phyloP scores from a whole-genome alignment of 805 yeast species.

The Soucietia sequanensis region DNA sequence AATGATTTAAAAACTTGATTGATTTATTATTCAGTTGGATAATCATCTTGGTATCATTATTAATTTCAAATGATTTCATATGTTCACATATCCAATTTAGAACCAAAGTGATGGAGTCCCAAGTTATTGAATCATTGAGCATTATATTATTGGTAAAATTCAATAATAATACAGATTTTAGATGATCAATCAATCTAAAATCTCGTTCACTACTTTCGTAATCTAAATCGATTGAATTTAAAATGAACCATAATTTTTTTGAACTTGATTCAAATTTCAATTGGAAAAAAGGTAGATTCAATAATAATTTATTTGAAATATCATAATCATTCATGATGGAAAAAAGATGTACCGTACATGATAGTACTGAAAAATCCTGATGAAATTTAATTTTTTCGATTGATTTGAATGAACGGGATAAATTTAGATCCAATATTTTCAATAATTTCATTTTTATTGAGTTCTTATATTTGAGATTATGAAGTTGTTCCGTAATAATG shows the following conservation, averaged over 20 bases:
- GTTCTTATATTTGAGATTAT: conserved; percentile 23
- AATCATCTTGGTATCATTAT: too few species aligned
- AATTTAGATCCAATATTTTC: conserved; percentile 14
- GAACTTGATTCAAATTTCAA: conserved; percentile 30
- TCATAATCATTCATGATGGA: conserved; percentile 38
- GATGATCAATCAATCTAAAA: conserved; percentile 13
- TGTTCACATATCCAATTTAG: conserved; percentile 24
- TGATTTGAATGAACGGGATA: conserved; percentile 12
- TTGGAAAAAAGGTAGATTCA: conserved; percentile 18
- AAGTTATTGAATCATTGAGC: conserved; percentile 21
- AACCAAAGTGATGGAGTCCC: conserved; percentile 25
- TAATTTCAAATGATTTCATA: conserved; percentile 8
- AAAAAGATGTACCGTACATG: conserved; percentile 26
- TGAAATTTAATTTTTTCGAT: conserved; percentile 11
- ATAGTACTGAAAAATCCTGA: conserved; percentile 6
- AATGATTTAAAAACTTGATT: too few species aligned
- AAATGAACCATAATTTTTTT: conserved; percentile 31
- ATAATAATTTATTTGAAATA: conserved; percentile 24
- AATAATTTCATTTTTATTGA: conserved; percentile 17
- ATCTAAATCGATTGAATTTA: conserved; percentile 8
- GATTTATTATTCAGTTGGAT: too few species aligned
- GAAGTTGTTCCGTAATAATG: conserved; percentile 27
- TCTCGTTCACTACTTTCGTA: conserved; percentile 3
- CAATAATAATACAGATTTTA: conserved; percentile 30
- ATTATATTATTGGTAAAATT: conserved; percentile 28